Evolutionary conservation across 768 basidiomycete species (phyloP), one percentile per base, ranked within the genome.

Genomic region (Lactifluus subvellereus): DNA sequence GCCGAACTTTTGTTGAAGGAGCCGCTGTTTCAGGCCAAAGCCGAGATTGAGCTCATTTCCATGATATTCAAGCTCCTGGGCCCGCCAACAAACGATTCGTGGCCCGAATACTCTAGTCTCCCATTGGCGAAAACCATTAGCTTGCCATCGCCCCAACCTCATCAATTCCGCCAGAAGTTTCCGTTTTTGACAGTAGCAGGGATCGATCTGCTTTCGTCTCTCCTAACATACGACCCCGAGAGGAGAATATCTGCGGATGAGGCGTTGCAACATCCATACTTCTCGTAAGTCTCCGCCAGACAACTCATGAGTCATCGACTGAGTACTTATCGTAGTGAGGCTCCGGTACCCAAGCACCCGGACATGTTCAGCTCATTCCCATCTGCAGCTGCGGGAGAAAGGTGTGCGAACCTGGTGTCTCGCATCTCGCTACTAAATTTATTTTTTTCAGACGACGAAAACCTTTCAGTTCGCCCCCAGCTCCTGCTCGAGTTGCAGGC

Each of bases 31-130:
- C 96, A 95, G 75, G 94, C 95, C n/a, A 89, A 95, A 71, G 87
- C 87, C 43, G 97, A 99, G 72, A 78, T 96, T 14, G 96, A 99
- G 71, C 85, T 98, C 65, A 79, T 98, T 53, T 83, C 84, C 54
- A 90, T 92, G 87, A 96, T 98, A 57, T 96, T 97, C 79, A 94
- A 89, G 72, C 84, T 98, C 6, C 83, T 98, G 2, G 97, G 97
- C 0, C 86, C 91, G n/a, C 97, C 97, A 0, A 94, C 92, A 2
- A 84, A 81, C 38, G 80, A 82, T 50, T 83, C 86, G 2, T 98
- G 97, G 97, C 91, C 94, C 0, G 88, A 89, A 6, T 97, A 89
- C 74, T 79, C 79, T 35, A 77, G 77, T 1, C 80, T 98, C 18
- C 95, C 96, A 9, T 76, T 94, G 32, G 81, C 91, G 14, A 93